Percentiles rank a stretch among this genome's conserved stretches.
Conservation (phyloP, 2,329 filamentous ascomycete genomes). For the Orbilia javanica region DNA sequence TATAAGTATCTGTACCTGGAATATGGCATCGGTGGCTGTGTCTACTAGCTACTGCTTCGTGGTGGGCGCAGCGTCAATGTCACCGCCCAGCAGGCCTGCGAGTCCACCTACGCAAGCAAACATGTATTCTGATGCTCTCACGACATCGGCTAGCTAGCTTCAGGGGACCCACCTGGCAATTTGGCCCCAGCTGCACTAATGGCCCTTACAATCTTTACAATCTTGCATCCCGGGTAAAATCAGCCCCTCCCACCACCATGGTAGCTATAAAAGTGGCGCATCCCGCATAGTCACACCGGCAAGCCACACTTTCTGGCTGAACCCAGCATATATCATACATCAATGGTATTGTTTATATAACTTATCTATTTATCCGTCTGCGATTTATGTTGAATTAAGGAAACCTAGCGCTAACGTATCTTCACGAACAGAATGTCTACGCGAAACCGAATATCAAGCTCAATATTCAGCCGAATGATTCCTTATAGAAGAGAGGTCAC, state of each 20-base stretch:
- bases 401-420: no score
- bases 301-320: not conserved
- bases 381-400: no score
- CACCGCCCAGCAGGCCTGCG: not conserved
- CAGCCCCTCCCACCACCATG: constrained; percentile 4
- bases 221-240: constrained; percentile 25
- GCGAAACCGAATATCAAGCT: no score
- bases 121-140: no score
- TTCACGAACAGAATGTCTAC: no score
- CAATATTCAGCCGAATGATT: no score
- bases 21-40: not conserved
- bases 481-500: no score
- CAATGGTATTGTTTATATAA: no score
- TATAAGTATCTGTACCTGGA: no score
- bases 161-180: not conserved
- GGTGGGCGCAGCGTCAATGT: constrained; percentile 28
- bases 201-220: not conserved
- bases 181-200: constrained; percentile 32
- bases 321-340: not conserved
- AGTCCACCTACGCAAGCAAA: not conserved
- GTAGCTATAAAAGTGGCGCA: not conserved
- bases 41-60: no score
- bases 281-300: no score
- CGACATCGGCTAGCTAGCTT: not conserved
- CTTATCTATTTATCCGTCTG: no score